phyloP scores from a whole-genome alignment of 371 early-diverging fungal genomes.

The Haplosporangium sp. region DNA sequence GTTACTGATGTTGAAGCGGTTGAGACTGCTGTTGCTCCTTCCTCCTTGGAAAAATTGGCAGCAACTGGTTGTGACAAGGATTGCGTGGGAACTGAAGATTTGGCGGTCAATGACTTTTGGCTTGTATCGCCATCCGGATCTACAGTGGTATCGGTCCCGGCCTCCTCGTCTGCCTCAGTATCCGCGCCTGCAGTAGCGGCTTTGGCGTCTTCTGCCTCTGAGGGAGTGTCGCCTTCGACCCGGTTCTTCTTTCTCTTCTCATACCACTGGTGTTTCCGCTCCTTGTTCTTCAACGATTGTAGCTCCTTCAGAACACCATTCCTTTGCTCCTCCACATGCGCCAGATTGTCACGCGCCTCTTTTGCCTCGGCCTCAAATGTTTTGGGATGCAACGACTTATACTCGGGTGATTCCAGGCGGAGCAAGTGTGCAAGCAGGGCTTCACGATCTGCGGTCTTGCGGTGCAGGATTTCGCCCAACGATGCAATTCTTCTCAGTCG shows the following conservation, averaged over 20 bases:
- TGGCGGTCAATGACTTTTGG: constrained; percentile 13
- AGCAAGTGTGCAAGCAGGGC: constrained; percentile 37
- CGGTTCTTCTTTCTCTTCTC: constrained; percentile 61
- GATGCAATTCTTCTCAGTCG: constrained; percentile 57
- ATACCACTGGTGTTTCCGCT: constrained; percentile 76
- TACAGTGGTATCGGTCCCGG: constrained; percentile 46
- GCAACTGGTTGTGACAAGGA: not conserved
- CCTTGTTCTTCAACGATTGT: constrained; percentile 64
- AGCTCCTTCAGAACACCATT: constrained; percentile 57
- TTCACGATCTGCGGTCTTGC: constrained; percentile 53
- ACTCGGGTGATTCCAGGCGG: constrained; percentile 44
- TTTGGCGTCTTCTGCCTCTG: constrained; percentile 24
- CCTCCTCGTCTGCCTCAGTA: constrained; percentile 40
- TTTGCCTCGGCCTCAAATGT: constrained; percentile 34
- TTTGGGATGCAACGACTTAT: constrained; percentile 21
- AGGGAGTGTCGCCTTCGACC: constrained; percentile 9
- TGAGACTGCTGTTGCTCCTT: constrained; percentile 3
- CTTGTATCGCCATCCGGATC: constrained; percentile 48
- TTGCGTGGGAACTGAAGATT: not conserved
- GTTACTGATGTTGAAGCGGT: constrained; percentile 6
- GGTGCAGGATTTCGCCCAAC: constrained; percentile 56
- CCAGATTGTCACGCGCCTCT: constrained; percentile 39
- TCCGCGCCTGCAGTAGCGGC: constrained; percentile 29
- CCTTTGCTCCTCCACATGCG: constrained; percentile 44
- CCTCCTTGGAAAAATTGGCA: not conserved